Base-by-base conservation (phyloP, 495 filamentous ascomycete species). In the Amphirosellinia nigrospora region DNA sequence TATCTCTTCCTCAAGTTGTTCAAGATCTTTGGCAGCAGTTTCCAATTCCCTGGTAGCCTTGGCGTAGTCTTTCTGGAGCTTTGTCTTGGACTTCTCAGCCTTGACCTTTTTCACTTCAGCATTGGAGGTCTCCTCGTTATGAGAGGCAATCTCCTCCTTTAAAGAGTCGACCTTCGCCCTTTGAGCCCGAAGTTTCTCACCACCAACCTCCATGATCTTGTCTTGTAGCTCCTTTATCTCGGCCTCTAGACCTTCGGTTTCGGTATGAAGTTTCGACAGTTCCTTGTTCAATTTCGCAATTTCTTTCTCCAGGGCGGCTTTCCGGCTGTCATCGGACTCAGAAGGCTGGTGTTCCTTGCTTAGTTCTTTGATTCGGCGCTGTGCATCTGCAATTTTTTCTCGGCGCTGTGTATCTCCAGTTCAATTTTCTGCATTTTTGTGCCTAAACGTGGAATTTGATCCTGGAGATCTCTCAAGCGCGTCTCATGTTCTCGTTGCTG, bases 201-300 rank as follows among this genome's bases (percentile, higher is more conserved):
- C 96, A 70, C 96, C 96, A 65, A 96, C 90, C 80, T 97, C 91
- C 95, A 98, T 98, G 74, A 99, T 98, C 84, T 96, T 96, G 83
- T 93, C 91, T 78, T 98, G 94, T 23, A 99, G 85, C 2, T 82
- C 84, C 80, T 96, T 93, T 72, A 99, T 97, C 78, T 97, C 96
- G 46, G 91, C 89, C 73, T 99, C 96, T 26, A 97, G 89, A 34
- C 89, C 93, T 19, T 90, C 84, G 46, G 92, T 97, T 78, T 98
- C 93, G 26, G 86, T 82, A 64, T 91, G 91, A 11, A 98, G 85
- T 71, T 91, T 92, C 43, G 91, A 88, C 26, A 97, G 87, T 72
- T 98, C 93, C 56, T 89, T 86, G 71, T 93, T 88, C 48, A 97
- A 80, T 58, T 89, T 88, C 10, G 85, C 80, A 61, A 97, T 91